Conservation (phyloP, 352 stramenopile genomes). For the Phytophthora quininea region DNA sequence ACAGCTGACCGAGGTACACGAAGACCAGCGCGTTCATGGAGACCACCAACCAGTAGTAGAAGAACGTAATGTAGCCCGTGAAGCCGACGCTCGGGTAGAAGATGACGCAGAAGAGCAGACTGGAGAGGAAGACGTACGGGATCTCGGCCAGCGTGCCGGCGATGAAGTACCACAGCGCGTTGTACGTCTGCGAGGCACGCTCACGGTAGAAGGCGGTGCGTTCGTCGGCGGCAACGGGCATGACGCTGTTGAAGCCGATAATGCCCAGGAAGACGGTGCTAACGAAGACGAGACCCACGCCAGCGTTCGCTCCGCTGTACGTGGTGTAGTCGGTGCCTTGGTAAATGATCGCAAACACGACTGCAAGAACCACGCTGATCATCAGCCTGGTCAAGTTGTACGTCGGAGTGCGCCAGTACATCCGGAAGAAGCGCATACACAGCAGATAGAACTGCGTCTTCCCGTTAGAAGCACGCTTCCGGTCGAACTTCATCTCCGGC, state of each 20-base stretch:
- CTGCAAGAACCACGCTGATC: constrained; percentile 70
- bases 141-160: constrained; percentile 84
- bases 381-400: constrained; percentile 87
- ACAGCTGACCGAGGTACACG: constrained; percentile 54
- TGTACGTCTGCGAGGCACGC: constrained; percentile 91
- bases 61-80: constrained; percentile 34
- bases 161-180: constrained; percentile 80
- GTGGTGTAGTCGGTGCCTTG: constrained; percentile 56
- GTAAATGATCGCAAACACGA: constrained; percentile 86
- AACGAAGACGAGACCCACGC: constrained; percentile 83
- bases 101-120: constrained; percentile 43
- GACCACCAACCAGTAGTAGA: constrained; percentile 55
- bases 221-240: constrained; percentile 82
- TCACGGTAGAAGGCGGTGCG: constrained; percentile 94
- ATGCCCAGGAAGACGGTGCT: constrained; percentile 84
- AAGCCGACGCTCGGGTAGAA: constrained; percentile 59
- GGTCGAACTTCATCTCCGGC: constrained; percentile 47
- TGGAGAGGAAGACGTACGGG: constrained; percentile 51
- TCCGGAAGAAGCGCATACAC: constrained; percentile 55
- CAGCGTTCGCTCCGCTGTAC: constrained; percentile 46
- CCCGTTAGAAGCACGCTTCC: constrained; percentile 37
- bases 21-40: constrained; percentile 52
- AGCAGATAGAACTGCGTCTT: constrained; percentile 45
- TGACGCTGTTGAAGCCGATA: constrained; percentile 79
- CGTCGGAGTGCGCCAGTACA: constrained; percentile 18